A percentile compares a stretch with the other conserved stretches of the same genome.
Conservation (phyloP, 1,139 yeast species). For the Diutina sp. region DNA sequence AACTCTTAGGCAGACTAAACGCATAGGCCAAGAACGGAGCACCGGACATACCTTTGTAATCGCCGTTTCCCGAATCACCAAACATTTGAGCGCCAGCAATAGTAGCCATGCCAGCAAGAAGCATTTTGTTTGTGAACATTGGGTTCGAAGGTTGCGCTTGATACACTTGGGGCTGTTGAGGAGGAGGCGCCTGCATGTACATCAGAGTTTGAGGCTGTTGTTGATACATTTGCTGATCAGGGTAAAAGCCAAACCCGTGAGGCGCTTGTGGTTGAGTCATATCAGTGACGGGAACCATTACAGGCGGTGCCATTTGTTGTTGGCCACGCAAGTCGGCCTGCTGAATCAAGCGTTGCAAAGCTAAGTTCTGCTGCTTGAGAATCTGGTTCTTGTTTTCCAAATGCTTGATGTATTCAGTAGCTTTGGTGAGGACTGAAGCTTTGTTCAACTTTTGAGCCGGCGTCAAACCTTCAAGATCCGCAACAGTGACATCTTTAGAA, state of each 20-base stretch:
- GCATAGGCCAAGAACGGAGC: neutral
- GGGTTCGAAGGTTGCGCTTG: constrained; percentile 3
- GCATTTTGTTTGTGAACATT: constrained; percentile 5
- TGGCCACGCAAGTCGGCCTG: constrained; percentile 13
- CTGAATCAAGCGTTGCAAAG: constrained; percentile 27
- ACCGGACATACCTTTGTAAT: constrained; percentile 24
- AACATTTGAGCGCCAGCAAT: constrained; percentile 36
- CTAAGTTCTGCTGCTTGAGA: constrained; percentile 41
- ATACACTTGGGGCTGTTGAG: neutral
- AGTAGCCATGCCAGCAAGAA: constrained; percentile 46
- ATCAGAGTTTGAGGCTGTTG: constrained; percentile 14
- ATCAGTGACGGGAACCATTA: neutral
- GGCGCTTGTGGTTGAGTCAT: constrained; percentile 4
- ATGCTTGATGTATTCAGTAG: constrained; percentile 82
- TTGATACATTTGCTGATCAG: constrained; percentile 4
- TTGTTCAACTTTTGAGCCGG: constrained; percentile 83
- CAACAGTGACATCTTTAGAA: constrained; percentile 22
- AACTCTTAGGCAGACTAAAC: neutral
- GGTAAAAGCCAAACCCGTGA: constrained; percentile 12
- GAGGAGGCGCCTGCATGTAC: neutral
- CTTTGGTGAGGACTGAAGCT: constrained; percentile 78
- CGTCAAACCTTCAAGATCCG: constrained; percentile 70
- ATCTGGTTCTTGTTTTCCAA: constrained; percentile 56
- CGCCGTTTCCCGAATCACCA: constrained; percentile 19
- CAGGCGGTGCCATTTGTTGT: constrained; percentile 5